Percentiles rank a stretch among this genome's conserved stretches.
Evolutionary conservation across 2,329 filamentous ascomycete genomes (phyloP).

Genomic region (Purpureocillium takamizusanense): DNA sequence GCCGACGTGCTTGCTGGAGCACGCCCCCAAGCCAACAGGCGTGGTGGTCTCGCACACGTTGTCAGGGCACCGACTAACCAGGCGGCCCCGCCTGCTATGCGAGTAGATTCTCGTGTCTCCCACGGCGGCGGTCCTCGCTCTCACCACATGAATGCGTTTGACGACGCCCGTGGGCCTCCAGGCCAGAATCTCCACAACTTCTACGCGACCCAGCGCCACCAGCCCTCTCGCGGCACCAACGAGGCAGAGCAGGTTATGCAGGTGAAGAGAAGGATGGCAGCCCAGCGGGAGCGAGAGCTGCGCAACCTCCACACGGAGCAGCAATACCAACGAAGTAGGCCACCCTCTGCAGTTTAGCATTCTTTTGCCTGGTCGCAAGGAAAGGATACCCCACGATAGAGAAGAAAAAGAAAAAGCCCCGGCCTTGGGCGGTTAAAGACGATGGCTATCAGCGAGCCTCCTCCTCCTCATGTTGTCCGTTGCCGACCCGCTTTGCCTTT

Average conservation of each 20-base stretch:
- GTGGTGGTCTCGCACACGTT: constrained; percentile 8
- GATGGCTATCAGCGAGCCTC: constrained; percentile 5
- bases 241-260: constrained; percentile 99
- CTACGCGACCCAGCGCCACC: constrained; percentile 89
- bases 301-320: constrained; percentile 99
- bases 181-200: constrained; percentile 81
- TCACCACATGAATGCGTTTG: constrained; percentile 79
- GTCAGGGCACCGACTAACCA: constrained; percentile 1
- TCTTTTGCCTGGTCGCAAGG: constrained; percentile 22
- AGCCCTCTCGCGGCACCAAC: constrained; percentile 70
- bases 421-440: constrained; percentile 10
- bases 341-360: constrained; percentile 65
- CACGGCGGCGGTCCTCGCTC: constrained; percentile 59
- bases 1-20: background rate
- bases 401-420: constrained; percentile 24
- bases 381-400: constrained; percentile 14
- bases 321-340: constrained; percentile 99
- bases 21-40: background rate
- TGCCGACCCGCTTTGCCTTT: background rate
- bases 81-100: constrained; percentile 12
- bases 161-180: constrained; percentile 58
- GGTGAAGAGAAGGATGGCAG: constrained; percentile 97
- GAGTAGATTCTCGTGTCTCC: constrained; percentile 61
- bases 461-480: constrained; percentile 5
- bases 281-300: constrained; percentile 96